Evolutionary conservation across 441 rosid species (phyloP).

Genomic region (Gossypium armourianum): DNA sequence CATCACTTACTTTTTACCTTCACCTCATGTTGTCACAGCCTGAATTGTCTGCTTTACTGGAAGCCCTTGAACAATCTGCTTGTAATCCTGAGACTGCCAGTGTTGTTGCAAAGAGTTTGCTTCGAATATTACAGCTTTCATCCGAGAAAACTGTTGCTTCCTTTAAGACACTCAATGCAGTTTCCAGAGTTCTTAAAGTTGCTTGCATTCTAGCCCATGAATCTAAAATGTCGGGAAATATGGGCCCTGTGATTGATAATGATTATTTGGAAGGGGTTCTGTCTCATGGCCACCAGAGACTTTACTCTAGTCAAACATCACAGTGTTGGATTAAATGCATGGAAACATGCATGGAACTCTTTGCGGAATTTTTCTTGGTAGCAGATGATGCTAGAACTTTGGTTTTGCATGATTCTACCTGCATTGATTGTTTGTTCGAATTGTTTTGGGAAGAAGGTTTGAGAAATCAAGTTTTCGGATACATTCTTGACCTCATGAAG

Average conservation of each 20-base stretch:
- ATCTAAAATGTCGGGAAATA: slow-evolving; percentile 33
- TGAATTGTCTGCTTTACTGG: slow-evolving; percentile 62
- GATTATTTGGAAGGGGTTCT: slow-evolving; percentile 21
- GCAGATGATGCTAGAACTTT: slow-evolving; percentile 53
- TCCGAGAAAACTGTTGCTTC: slow-evolving; percentile 61
- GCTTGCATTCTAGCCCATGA: slow-evolving; percentile 69
- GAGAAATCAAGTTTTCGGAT: slow-evolving; percentile 51
- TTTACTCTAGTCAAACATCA: slow-evolving; percentile 29
- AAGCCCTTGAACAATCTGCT: slow-evolving; percentile 80
- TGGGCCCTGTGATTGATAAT: slow-evolving; percentile 23
- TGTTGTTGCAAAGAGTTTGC: slow-evolving; percentile 61
- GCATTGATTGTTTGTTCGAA: slow-evolving; percentile 77
- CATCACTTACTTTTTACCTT: slow-evolving; percentile 11
- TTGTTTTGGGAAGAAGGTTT: slow-evolving; percentile 83
- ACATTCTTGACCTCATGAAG: slow-evolving; percentile 82
- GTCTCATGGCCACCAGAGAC: slow-evolving; percentile 22
- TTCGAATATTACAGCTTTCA: slow-evolving; percentile 58
- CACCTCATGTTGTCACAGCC: slow-evolving; percentile 47
- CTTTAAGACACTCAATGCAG: slow-evolving; percentile 58
- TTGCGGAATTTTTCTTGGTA: slow-evolving; percentile 46
- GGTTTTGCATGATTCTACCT: slow-evolving; percentile 48
- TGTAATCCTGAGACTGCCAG: slow-evolving; percentile 52
- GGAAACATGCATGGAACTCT: slow-evolving; percentile 54
- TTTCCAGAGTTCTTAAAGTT: slow-evolving; percentile 69
- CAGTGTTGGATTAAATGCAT: slow-evolving; percentile 52